phyloP scores from a whole-genome alignment of 768 basidiomycete species.

The Leccinum incarnatum region DNA sequence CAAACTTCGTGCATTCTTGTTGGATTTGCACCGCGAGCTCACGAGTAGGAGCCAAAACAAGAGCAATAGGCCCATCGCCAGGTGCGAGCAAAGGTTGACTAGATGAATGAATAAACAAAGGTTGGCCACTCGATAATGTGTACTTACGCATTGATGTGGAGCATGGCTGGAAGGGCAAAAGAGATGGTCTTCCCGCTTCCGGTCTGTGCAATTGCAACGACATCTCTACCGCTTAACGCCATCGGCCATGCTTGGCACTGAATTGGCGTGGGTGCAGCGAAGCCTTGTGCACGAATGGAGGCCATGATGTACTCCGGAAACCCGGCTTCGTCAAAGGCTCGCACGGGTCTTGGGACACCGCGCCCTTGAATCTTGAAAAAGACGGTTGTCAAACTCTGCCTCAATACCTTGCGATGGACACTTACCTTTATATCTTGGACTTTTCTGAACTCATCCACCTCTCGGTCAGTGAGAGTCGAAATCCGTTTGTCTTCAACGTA shows the following conservation, averaged over 20 bases:
- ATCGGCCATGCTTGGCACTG: constrained; percentile 99
- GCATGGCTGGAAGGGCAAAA: constrained; percentile 98
- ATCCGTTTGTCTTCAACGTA: constrained; percentile 91
- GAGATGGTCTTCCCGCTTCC: constrained; percentile 99
- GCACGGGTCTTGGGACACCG: constrained; percentile 84
- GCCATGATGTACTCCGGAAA: constrained; percentile 96
- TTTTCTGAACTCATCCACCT: constrained; percentile 84
- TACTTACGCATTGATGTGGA: constrained; percentile 97
- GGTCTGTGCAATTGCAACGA: constrained; percentile 96
- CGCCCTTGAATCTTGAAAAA: constrained; percentile 75
- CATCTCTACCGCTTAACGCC: constrained; percentile 91
- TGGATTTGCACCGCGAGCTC: constrained; percentile 99
- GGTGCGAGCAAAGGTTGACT: constrained; percentile 91
- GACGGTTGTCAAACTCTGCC: neutral
- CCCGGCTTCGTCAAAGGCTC: constrained; percentile 89
- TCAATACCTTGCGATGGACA: neutral
- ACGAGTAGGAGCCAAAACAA: constrained; percentile 95
- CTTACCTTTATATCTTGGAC: constrained; percentile 84
- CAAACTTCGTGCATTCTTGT: constrained; percentile 98
- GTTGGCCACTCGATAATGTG: neutral
- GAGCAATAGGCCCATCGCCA: constrained; percentile 96
- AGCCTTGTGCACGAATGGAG: constrained; percentile 93
- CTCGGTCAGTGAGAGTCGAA: constrained; percentile 69
- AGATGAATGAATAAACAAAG: constrained; percentile 3
- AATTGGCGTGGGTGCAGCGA: constrained; percentile 87